Conservation (phyloP, 805 yeast genomes). For the Yarrowia keelungensis region DNA sequence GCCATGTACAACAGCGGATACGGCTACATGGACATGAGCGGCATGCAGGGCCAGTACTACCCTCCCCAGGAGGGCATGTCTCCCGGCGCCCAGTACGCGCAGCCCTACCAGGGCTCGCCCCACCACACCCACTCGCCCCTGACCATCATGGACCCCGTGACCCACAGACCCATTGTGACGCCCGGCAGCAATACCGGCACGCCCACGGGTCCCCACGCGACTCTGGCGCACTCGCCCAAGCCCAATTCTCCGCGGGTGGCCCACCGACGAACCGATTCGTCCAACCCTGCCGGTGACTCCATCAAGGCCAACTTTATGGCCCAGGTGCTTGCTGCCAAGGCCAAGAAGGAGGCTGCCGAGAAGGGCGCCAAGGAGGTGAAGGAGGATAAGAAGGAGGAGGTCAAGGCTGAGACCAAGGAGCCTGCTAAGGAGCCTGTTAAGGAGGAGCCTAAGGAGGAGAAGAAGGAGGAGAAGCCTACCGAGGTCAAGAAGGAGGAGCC, state of each 20-base stretch:
- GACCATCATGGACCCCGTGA: constrained; percentile 45
- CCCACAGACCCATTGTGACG: constrained; percentile 44
- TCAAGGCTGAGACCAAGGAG: constrained; percentile 15
- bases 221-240: constrained; percentile 33
- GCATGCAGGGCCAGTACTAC: constrained; percentile 21
- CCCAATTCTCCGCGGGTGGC: constrained; percentile 23
- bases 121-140: constrained; percentile 43
- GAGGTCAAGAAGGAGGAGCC: not conserved
- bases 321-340: constrained; percentile 35
- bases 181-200: constrained; percentile 27
- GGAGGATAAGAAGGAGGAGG: constrained; percentile 4
- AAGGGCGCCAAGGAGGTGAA: constrained; percentile 34
- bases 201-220: constrained; percentile 30
- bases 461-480: constrained; percentile 10
- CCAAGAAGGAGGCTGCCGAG: constrained; percentile 37
- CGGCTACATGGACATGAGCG: constrained; percentile 31
- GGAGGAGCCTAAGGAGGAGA: constrained; percentile 38
- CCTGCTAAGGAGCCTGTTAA: constrained; percentile 14
- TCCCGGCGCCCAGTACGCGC: constrained; percentile 29
- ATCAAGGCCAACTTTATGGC: constrained; percentile 36
- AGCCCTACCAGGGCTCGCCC: constrained; percentile 28
- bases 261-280: constrained; percentile 36
- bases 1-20: constrained; percentile 35
- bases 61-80: constrained; percentile 35
- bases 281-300: constrained; percentile 35